Conservation (phyloP, 352 stramenopile genomes). For the Blastocystis sp. region DNA sequence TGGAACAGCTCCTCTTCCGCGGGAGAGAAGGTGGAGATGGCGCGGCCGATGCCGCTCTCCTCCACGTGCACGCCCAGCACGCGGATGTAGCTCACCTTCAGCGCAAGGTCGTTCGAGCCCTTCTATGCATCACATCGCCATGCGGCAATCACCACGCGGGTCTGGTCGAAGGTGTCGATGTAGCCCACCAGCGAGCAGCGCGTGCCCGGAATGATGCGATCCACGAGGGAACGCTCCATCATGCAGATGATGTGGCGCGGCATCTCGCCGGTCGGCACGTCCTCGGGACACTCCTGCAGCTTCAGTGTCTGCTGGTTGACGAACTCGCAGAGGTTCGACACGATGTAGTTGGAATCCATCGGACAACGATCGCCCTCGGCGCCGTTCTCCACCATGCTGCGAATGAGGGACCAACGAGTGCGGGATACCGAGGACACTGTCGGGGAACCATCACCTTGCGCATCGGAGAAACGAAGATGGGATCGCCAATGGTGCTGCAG, state of each 20-base stretch:
- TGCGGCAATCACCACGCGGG: slow-evolving; percentile 91
- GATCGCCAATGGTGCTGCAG: slow-evolving; percentile 70
- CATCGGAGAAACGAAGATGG: slow-evolving; percentile 67
- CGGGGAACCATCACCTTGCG: slow-evolving; percentile 69
- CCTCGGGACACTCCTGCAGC: slow-evolving; percentile 93
- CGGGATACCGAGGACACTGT: slow-evolving; percentile 22
- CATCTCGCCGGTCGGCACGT: slow-evolving; percentile 94
- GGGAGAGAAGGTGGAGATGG: slow-evolving; percentile 86
- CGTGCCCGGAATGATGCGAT: slow-evolving; percentile 88
- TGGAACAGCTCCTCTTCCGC: slow-evolving; percentile 95
- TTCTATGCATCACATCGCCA: slow-evolving; percentile 89
- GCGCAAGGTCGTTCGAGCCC: slow-evolving; percentile 73
- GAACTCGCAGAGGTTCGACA: slow-evolving; percentile 94
- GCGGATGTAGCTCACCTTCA: slow-evolving; percentile 88
- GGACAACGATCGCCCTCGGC: slow-evolving; percentile 74
- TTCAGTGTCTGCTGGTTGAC: slow-evolving; percentile 96
- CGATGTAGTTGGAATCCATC: slow-evolving; percentile 86
- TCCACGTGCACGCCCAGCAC: slow-evolving; percentile 81
- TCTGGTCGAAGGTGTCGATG: slow-evolving; percentile 91
- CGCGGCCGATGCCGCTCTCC: slow-evolving; percentile 77
- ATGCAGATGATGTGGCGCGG: slow-evolving; percentile 89
- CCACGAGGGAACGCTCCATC: slow-evolving; percentile 89
- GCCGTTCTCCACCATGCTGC: not conserved
- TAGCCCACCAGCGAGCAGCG: slow-evolving; percentile 96
- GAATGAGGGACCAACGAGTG: not conserved